A percentile compares a stretch with the other conserved stretches of the same genome.
Conservation (phyloP, 139 green algal genomes). For the Picochlorum sp. region DNA sequence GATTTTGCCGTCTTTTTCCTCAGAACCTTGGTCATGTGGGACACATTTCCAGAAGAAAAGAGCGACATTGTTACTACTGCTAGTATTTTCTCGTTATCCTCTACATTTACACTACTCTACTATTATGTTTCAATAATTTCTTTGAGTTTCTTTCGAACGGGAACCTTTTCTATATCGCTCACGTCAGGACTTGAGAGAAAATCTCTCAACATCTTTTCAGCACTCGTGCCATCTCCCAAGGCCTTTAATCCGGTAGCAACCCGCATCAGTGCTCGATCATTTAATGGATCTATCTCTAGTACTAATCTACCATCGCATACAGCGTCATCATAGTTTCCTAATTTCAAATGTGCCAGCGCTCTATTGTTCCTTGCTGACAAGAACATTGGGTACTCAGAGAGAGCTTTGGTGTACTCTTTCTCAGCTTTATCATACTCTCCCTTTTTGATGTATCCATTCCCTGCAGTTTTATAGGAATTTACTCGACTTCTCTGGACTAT, state of each 20-base stretch:
- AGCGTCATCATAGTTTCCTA: slow-evolving; percentile 43
- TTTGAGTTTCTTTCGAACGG: no score
- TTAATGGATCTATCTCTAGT: slow-evolving; percentile 38
- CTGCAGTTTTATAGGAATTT: not conserved
- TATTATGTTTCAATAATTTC: no score
- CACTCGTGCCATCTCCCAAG: not conserved
- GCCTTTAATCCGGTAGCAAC: slow-evolving; percentile 30
- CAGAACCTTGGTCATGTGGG: no score
- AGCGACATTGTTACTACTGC: no score
- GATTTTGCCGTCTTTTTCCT: no score
- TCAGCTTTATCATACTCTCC: slow-evolving; percentile 49
- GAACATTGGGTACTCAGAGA: slow-evolving; percentile 39
- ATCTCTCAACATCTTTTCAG: no score
- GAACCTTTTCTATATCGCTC: no score
- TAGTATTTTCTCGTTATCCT: no score
- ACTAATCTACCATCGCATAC: slow-evolving; percentile 45
- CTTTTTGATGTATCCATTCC: slow-evolving; percentile 63
- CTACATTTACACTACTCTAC: no score
- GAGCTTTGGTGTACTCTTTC: slow-evolving; percentile 29
- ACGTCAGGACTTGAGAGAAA: not conserved
- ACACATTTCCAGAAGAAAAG: no score
- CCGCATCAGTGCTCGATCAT: slow-evolving; percentile 71
- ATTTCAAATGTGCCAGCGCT: slow-evolving; percentile 59
- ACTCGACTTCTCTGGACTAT: no score
- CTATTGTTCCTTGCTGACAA: slow-evolving; percentile 66